Percentiles rank a stretch among this genome's conserved stretches.
Evolutionary conservation across 108 stramenopile species (phyloP).

Genomic region (Nitzschia sp.): DNA sequence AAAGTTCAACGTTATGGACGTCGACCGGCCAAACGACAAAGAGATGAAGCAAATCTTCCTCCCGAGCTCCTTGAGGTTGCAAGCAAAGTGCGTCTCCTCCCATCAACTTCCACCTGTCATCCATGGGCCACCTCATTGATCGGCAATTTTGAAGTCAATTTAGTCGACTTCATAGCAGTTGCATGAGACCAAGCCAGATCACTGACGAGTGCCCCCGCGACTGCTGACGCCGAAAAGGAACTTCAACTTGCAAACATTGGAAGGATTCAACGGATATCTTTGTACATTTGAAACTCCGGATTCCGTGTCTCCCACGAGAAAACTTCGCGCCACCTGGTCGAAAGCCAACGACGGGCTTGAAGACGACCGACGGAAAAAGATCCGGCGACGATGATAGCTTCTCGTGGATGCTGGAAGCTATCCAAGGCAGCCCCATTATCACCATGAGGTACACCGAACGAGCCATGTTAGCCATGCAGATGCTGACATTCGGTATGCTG

Average conservation of each 20-base stretch:
- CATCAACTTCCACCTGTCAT: conserved; percentile 8
- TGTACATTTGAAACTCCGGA: not conserved
- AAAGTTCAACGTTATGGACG: conserved; percentile 11
- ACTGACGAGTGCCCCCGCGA: too few species aligned
- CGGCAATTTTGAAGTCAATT: not conserved
- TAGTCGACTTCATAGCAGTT: too few species aligned
- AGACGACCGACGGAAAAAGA: not conserved
- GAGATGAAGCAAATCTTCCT: conserved; percentile 16
- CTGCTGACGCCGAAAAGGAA: not conserved
- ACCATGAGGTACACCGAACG: too few species aligned
- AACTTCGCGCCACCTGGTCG: too few species aligned
- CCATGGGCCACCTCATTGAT: not conserved
- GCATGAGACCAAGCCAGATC: too few species aligned
- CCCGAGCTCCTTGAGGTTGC: conserved; percentile 14
- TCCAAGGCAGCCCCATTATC: too few species aligned
- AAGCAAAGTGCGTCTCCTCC: conserved; percentile 22
- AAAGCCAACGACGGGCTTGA: not conserved
- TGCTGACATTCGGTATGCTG: too few species aligned
- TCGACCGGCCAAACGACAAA: conserved; percentile 13
- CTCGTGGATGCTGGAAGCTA: too few species aligned
- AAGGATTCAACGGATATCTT: not conserved
- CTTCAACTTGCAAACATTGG: conserved; percentile 7
- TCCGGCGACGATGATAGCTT: too few species aligned
- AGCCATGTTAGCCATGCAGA: too few species aligned
- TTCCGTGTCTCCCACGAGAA: not conserved